Evolutionary conservation across 345 rosid species (phyloP), one percentile per base, ranked within the genome.

Genomic region (Hibiscus tridactylites): DNA sequence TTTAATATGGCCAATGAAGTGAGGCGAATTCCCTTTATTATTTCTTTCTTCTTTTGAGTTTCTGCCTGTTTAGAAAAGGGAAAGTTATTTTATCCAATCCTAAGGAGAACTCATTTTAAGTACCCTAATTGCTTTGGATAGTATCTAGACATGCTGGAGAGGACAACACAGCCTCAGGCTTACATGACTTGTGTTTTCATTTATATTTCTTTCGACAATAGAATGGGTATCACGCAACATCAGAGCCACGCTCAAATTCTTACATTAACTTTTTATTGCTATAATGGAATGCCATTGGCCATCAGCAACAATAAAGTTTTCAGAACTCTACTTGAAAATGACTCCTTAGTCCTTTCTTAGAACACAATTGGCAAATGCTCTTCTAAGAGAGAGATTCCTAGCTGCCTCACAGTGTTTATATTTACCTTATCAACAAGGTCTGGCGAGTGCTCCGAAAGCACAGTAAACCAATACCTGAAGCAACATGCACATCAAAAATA

Each of bases 351-450:
- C 68, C 50, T 63, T 37, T 63, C 7, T 37, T 62, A 62, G 15
- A 35, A 39, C 19, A 63, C 50, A 37, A 37, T 9, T 63, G 8
- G 29, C 28, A 37, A 15, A 65, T 21, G 50, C 44, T 71, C 37
- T 39, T 17, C 16, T 26, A 10, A 13, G 15, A 68, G 59, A 50
- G 71, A 67, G 42, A 50, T 19, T 44, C 17, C 52, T 42, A 64
- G 52, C 6, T 13, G 29, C n/a, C 9, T 19, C 52, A 16, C 6
- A 65, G 31, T 9, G 54, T 66, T 33, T 56, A 58, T 74, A 61
- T 70, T 52, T 85, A 92, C 98, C 98, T 86, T 90, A 71, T 90
- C 98, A 73, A 95, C 98, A 46, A 95, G 97, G 88, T 92, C 98
- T 9, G 96, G 90, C 78, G 87, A 73, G 85, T 95, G 98, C 75